Evolutionary conservation across 2,329 filamentous ascomycete species (phyloP), one percentile per base, ranked within the genome.

Genomic region (Botrytis hyacinthi): DNA sequence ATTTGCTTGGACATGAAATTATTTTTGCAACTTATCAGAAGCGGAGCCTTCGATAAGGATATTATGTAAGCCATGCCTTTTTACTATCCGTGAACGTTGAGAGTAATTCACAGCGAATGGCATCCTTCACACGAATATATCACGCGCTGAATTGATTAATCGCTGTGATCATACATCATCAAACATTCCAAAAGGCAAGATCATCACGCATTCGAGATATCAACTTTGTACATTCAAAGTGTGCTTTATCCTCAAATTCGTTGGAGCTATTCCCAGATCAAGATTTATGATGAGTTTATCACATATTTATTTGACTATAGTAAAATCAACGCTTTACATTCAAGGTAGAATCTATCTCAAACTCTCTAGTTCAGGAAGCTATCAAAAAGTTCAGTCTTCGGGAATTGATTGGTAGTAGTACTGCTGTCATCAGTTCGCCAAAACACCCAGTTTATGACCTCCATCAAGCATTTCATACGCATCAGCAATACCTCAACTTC

Each of bases 1-100:
- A 37, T 69, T 44, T 68, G 54, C 20, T 65, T 37, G 32, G 48
- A 40, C 40, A 44, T 46, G 61, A 72, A 72, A 72, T 72, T 72
- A 72, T 72, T 72, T 72, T 72, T 67, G 70, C 70, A 72, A 72
- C 70, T 72, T 72, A 72, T 72, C 70, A 48, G 70, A 67, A 65
- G 44, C 46, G 46, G 61, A 54, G 48, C 48, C 51, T 59, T 51
- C n/a, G 70, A 72, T 72, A 72, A 72, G 70, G 37, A 65, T 57
- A 57, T 68, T 68, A 57, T n/a, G 26, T 68, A 68, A 54, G 22
- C 48, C 42, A 54, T 14, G 4, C 6, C 7, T 12, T 37, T 37
- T 29, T 12, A n/a, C 26, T 26, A 12, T 51, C 22, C 9, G 22
- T 51, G 26, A 54, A 54, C 26, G 1, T 54, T 54, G 48, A 4